These are phyloP conservation scores for Bruguiera hainesii DNA, from an alignment of 441 rosid species.

Conservation along the genomic window DNA sequence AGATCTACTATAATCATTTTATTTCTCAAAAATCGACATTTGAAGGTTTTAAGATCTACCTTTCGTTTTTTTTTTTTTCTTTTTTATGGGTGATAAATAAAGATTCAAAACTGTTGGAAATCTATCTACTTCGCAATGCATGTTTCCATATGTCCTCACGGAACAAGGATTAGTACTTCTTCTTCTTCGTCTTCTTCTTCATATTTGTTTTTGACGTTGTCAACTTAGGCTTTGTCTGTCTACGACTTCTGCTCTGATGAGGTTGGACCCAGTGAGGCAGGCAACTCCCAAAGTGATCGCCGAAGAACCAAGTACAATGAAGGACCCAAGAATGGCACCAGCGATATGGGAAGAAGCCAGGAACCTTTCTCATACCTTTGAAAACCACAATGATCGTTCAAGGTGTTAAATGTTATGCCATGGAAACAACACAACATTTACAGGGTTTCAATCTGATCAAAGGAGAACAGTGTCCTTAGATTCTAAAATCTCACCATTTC, in stretches of 20 bases:
- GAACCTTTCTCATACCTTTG: slow-evolving; percentile 74
- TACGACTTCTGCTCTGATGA: slow-evolving; percentile 28
- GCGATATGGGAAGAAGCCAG: slow-evolving; percentile 75
- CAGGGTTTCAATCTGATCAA: background rate
- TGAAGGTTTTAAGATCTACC: no score
- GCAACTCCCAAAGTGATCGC: slow-evolving; percentile 52
- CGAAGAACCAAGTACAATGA: slow-evolving; percentile 71
- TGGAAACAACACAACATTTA: background rate
- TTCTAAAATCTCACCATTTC: slow-evolving; percentile 52
- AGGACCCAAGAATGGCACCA: slow-evolving; percentile 82
- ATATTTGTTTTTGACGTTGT: no score
- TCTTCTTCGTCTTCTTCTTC: no score
- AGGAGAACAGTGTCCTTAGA: background rate
- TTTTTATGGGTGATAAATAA: no score
- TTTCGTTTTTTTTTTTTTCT: no score
- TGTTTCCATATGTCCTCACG: no score
- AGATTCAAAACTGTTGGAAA: no score
- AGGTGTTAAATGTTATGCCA: background rate
- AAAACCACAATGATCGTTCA: background rate
- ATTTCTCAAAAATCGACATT: no score
- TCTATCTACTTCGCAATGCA: no score
- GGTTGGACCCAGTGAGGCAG: slow-evolving; percentile 27
- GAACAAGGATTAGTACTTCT: no score
- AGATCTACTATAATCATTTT: no score
- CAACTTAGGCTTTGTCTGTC: no score